Percentiles rank a stretch among this genome's conserved stretches.
Evolutionary conservation across 305 asterid species (phyloP).

Genomic region (Rubia peregrina): DNA sequence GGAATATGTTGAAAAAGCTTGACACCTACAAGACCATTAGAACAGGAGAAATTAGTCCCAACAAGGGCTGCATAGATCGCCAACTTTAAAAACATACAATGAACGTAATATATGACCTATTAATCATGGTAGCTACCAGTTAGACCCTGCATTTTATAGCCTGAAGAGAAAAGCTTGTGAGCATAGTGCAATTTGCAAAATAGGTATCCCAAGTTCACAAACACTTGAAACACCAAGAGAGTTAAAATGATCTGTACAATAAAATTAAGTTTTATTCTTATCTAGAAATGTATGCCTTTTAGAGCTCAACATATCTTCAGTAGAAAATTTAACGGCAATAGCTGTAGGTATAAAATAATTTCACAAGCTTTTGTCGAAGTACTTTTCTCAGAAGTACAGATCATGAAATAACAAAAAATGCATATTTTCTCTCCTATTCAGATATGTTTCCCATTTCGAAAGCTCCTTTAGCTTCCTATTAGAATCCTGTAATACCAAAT

Average conservation of each 20-base stretch:
- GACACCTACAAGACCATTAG: too few species aligned
- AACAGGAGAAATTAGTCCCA: too few species aligned
- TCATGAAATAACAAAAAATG: conserved; percentile 18
- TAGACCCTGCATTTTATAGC: conserved; percentile 87
- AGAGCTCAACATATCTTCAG: neutral
- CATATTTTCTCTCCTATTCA: conserved; percentile 85
- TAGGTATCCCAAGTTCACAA: conserved; percentile 7
- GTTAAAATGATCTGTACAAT: neutral
- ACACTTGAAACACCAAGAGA: neutral
- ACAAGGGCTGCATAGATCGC: too few species aligned
- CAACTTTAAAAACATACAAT: too few species aligned
- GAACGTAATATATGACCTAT: too few species aligned
- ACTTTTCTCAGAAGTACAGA: conserved; percentile 2
- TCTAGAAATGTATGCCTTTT: neutral
- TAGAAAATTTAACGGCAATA: neutral
- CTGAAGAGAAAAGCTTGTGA: conserved; percentile 34
- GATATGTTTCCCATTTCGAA: conserved; percentile 79
- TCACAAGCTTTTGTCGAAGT: neutral
- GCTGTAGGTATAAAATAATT: neutral
- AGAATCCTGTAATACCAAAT: conserved; percentile 49
- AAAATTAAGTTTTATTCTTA: neutral
- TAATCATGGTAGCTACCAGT: too few species aligned
- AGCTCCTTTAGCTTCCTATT: conserved; percentile 73
- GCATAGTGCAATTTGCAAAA: conserved; percentile 13
- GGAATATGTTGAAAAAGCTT: too few species aligned